Conservation (phyloP, 2,329 filamentous ascomycete genomes). For the Tolypocladium cylindrosporum region DNA sequence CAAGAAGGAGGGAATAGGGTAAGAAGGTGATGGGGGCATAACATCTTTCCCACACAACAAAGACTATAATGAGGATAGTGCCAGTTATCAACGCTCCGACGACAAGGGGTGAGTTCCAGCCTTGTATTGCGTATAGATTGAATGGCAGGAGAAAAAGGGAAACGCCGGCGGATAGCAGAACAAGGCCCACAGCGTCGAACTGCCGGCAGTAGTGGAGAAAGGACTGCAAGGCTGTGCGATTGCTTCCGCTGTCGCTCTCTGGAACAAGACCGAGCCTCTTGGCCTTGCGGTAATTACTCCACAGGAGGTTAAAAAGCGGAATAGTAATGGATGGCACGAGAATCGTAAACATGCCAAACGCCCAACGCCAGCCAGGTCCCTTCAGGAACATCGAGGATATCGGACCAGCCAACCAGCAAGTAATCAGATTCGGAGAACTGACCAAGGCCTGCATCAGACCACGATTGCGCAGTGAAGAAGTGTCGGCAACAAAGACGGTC, state of each 20-base stretch:
- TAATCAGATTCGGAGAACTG: constrained; percentile 55
- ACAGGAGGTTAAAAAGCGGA: constrained; percentile 48
- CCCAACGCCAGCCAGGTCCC: constrained; percentile 49
- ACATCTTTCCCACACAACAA: constrained; percentile 48
- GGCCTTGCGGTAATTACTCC: constrained; percentile 47
- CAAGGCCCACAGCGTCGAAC: constrained; percentile 49
- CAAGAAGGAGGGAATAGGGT: constrained; percentile 37
- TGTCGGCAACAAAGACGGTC: constrained; percentile 58
- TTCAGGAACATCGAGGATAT: constrained; percentile 44
- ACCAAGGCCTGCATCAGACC: constrained; percentile 50
- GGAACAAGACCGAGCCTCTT: constrained; percentile 35
- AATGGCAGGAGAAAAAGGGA: constrained; percentile 56
- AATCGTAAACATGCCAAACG: constrained; percentile 56
- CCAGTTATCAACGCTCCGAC: constrained; percentile 49
- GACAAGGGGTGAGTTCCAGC: constrained; percentile 39
- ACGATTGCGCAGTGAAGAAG: constrained; percentile 53
- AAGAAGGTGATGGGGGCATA: constrained; percentile 47
- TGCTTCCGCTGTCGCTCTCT: constrained; percentile 14
- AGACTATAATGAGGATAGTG: constrained; percentile 40
- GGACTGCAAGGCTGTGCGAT: constrained; percentile 32
- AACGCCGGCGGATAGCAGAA: constrained; percentile 44
- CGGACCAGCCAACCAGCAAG: constrained; percentile 51
- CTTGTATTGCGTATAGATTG: constrained; percentile 37
- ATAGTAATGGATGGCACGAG: constrained; percentile 49
- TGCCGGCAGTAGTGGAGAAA: constrained; percentile 41